These are phyloP conservation scores for Rubia peregrina DNA, from an alignment of 305 asterid species.

Conservation along the genomic window DNA sequence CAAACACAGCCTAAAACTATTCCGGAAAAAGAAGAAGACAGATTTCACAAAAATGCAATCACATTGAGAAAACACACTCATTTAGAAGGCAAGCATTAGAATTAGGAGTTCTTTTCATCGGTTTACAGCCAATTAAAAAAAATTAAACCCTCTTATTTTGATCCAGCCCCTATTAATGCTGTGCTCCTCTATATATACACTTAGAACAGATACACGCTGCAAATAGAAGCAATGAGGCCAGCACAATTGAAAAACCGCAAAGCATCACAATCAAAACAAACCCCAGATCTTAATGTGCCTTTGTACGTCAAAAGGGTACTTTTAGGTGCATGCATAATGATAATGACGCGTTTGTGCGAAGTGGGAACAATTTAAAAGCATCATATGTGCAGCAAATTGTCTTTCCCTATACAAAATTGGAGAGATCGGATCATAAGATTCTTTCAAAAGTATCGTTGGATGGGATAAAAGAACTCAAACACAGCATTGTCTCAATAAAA, in stretches of 20 bases:
- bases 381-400: slow-evolving; percentile 13
- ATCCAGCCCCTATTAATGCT: neutral
- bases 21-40: neutral
- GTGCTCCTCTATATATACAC: slow-evolving; percentile 8
- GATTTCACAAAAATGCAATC: neutral
- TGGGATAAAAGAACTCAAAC: slow-evolving; percentile 4
- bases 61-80: neutral
- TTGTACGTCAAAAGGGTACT: slow-evolving; percentile 9
- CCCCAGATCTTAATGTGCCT: slow-evolving; percentile 29
- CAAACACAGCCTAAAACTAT: neutral
- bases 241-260: slow-evolving; percentile 15
- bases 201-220: slow-evolving; percentile 17
- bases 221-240: slow-evolving; percentile 22
- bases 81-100: neutral
- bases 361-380: slow-evolving; percentile 21
- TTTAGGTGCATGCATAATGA: slow-evolving; percentile 8
- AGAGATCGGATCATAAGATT: slow-evolving; percentile 46
- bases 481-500: slow-evolving; percentile 6
- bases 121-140: slow-evolving; percentile 18
- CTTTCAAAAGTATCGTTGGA: neutral
- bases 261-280: slow-evolving; percentile 16
- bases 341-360: neutral
- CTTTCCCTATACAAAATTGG: slow-evolving; percentile 12
- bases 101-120: slow-evolving; percentile 12
- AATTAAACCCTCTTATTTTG: slow-evolving; percentile 14